These are phyloP conservation scores for Panicum hallii DNA, from an alignment of 202 grass and related monocot species.

Conservation along the genomic window DNA sequence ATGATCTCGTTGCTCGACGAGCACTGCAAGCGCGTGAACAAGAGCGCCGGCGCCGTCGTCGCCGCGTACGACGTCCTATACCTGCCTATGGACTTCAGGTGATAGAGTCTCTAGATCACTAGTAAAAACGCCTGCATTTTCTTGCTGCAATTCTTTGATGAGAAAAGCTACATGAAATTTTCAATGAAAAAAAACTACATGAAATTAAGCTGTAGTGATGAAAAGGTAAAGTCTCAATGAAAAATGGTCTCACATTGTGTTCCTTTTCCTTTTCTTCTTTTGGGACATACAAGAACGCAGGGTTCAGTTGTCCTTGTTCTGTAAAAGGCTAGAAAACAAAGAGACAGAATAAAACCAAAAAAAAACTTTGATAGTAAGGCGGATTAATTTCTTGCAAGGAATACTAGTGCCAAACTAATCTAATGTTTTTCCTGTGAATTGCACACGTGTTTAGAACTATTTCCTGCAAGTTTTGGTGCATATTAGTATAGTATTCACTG, in stretches of 20 bases:
- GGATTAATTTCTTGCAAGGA: background rate
- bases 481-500: background rate
- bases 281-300: background rate
- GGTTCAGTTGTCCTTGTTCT: slow-evolving; percentile 2
- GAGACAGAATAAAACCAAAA: background rate
- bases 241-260: background rate
- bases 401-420: background rate
- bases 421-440: background rate
- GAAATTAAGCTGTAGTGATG: background rate
- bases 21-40: slow-evolving; percentile 53
- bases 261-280: slow-evolving; percentile 12
- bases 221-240: background rate
- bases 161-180: background rate
- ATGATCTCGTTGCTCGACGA: slow-evolving; percentile 66
- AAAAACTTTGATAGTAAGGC: background rate
- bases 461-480: background rate
- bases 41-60: background rate
- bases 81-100: slow-evolving; percentile 88
- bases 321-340: background rate
- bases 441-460: background rate
- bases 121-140: background rate
- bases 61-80: slow-evolving; percentile 80
- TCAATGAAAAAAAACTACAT: background rate
- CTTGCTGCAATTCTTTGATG: background rate
- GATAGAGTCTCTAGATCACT: background rate